These are phyloP conservation scores for Chrysoporthe austroafricana DNA, from an alignment of 2,329 filamentous ascomycete species.

Conservation along the genomic window DNA sequence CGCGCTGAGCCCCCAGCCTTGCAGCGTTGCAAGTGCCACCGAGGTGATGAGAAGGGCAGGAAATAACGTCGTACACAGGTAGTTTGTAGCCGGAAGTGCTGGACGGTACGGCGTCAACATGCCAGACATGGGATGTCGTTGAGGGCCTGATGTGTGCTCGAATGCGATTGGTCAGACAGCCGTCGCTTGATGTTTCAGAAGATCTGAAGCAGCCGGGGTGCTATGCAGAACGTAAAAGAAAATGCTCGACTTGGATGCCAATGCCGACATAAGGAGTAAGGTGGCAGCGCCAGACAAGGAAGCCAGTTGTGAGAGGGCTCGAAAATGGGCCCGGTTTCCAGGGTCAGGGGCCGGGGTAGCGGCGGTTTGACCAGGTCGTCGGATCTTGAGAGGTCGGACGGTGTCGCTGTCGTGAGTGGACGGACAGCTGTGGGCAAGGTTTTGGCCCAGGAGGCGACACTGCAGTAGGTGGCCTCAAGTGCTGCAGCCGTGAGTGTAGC, in stretches of 20 bases:
- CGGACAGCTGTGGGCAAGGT: constrained; percentile 2
- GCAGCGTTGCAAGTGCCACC: background rate
- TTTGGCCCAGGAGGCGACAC: background rate
- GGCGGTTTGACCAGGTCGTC: background rate
- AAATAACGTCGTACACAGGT: background rate
- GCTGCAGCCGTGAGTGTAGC: background rate
- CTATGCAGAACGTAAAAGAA: constrained; percentile 10
- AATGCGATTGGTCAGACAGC: constrained; percentile 19
- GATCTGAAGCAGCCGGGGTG: constrained; percentile 26
- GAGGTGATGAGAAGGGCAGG: background rate
- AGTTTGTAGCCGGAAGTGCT: background rate
- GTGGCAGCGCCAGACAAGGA: constrained; percentile 13
- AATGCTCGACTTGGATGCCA: background rate
- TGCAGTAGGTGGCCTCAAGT: constrained; percentile 4
- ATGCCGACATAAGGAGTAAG: background rate
- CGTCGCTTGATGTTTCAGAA: constrained; percentile 29
- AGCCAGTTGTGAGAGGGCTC: constrained; percentile 2
- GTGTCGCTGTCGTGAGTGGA: constrained; percentile 12
- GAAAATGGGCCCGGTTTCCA: background rate
- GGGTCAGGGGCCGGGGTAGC: constrained; percentile 1
- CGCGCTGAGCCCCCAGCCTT: constrained; percentile 8
- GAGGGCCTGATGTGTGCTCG: constrained; percentile 7
- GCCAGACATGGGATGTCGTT: constrained; percentile 19
- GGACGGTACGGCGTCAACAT: constrained; percentile 14
- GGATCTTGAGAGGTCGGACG: constrained; percentile 18